Evolutionary conservation across 1,139 yeast species (phyloP).

Genomic region (Protomyces arabidopsidicola): DNA sequence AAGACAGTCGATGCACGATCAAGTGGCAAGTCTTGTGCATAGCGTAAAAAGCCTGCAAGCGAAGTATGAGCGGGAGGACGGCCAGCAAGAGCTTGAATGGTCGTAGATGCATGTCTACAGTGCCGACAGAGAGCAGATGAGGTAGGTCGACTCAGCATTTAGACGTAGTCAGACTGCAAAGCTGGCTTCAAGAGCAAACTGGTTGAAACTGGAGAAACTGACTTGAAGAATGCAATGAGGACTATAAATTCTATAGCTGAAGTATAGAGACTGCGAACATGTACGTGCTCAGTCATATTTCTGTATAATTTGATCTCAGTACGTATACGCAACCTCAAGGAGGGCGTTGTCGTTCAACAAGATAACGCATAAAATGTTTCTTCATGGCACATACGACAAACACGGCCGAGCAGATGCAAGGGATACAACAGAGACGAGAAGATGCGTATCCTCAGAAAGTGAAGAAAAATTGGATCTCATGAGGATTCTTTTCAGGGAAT

Average conservation of each 20-base stretch:
- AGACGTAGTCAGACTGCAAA: background rate
- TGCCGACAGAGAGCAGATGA: background rate
- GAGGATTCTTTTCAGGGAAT: background rate
- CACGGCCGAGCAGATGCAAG: background rate
- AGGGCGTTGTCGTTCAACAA: constrained; percentile 1
- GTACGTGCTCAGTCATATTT: background rate
- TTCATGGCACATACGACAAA: background rate
- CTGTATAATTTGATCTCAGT: background rate
- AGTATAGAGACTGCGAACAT: background rate
- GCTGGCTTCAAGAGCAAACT: too few species aligned
- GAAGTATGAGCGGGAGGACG: constrained; percentile 5
- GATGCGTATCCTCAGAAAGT: background rate
- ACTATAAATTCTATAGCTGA: background rate
- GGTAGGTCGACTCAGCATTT: background rate
- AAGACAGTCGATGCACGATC: constrained; percentile 29
- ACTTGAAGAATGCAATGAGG: background rate
- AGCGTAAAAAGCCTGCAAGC: constrained; percentile 27
- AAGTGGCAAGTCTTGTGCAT: constrained; percentile 23
- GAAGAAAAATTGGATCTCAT: background rate
- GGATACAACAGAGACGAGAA: background rate
- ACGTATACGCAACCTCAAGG: background rate
- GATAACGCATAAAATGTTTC: background rate
- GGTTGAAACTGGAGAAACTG: too few species aligned
- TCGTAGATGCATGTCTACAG: background rate
- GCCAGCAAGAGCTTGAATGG: background rate